Base-by-base conservation (phyloP, 1,284 basidiomycete genomes). In the Flammula alnicola region DNA sequence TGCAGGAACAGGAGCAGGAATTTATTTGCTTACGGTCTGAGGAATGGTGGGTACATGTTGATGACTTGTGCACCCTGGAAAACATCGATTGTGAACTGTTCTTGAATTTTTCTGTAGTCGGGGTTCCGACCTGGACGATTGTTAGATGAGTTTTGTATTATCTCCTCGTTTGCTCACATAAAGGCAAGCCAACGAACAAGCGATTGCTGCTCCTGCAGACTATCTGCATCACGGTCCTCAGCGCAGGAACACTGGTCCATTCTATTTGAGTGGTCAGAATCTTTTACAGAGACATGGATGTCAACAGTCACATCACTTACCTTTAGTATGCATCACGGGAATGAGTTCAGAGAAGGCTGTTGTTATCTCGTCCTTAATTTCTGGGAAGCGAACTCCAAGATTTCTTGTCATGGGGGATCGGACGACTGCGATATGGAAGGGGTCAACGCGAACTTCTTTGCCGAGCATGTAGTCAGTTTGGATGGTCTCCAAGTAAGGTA, bases 141-240 rank as follows among this genome's bases (percentile, higher is more conserved):
- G 12, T 10, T 3, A 14, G 17, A 23, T 40, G 4, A 40, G 38
- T 5, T 1, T 36, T 17, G 14, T 31, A 41, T 5, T 17, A 33
- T 9, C 2, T 11, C 17, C 14, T 23, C 16, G 7, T 0, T 22
- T 14, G 57, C 66, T 44, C 23, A 71, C 72, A 74, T 14, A 73
- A 47, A 0, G 73, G 73, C 1, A 69, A 48, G 2, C 70, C 72
- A 17, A 72, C 68, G 26, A 74, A 71, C 3, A 71, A 55, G 6
- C 71, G 65, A 53, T 74, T 74, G 51, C 61, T 73, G 0, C 67
- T 63, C 5, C 75, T 60, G 39, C 61, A 65, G 3, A 79, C 68
- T 25, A 80, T 65, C 19, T 71, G 60, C 63, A 72, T 68, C n/a
- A 76, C 54, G 0, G 68, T 70, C 3, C 63, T 48, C 19, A 67